Base-by-base conservation (phyloP, 768 basidiomycete genomes). In the Tephrocybe sp. region DNA sequence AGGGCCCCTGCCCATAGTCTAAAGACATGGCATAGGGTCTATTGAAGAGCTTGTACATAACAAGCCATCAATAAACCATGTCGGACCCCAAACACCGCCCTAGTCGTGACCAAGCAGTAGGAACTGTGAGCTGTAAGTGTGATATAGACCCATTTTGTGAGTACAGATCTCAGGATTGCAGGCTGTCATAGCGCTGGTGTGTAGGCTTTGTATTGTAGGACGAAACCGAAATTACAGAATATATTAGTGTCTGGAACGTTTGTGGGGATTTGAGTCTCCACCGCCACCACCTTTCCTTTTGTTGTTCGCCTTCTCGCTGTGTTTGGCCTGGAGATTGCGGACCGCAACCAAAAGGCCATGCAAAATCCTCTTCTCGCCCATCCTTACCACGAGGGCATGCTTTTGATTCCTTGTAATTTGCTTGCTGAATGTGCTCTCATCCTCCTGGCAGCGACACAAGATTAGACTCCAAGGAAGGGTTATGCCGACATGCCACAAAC, bases 351-450 rank as follows among this genome's bases (percentile, higher is more conserved):
- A 46, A n/a, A 57, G 50, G 7, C 57, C 62, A 7, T 58, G 48
- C 48, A 94, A 60, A 11, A 93, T 83, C 20, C 78, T 69, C 69
- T 93, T 93, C 71, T 95, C 93, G 3, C 90, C 89, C 9, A 90
- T 64, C 30, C 93, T 78, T 11, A 93, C 90, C 40, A 88, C 69
- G 7, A 86, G 62, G 1, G 93, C 92, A 51, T 84, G 73, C 52
- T 72, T 73, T 59, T 74, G 78, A 57, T 83, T 81, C 46, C 70
- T 50, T 3, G 74, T 49, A 1, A 80, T 62, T n/a, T 48, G 50
- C 14, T 56, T 61, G 18, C 77, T 66, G 4, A 84, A 66, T 10
- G 53, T 48, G 50, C 75, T 73, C 46, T 88, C 84, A 37, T 84
- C 81, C 72, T 84, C 63, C 72, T 76, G 28, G 33, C 28, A 28